These are phyloP conservation scores for Penicillium odoratum DNA, from an alignment of 495 filamentous ascomycete species.

Conservation along the genomic window DNA sequence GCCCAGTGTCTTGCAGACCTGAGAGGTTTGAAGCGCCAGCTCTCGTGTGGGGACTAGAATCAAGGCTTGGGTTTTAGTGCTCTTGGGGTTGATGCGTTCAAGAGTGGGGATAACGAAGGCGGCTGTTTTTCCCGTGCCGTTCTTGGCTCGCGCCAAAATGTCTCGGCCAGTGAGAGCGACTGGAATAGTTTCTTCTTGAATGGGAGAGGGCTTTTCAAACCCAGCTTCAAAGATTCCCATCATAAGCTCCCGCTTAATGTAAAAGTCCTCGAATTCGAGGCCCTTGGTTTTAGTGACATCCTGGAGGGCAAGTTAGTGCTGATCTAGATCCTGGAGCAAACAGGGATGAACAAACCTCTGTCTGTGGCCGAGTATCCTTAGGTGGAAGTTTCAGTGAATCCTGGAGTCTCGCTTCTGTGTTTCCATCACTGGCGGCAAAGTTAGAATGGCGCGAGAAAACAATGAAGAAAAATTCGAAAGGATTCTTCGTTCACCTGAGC, in stretches of 20 bases:
- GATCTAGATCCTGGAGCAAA: not conserved
- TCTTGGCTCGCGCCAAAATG: conserved; percentile 95
- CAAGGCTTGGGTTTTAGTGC: conserved; percentile 89
- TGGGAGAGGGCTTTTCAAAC: conserved; percentile 97
- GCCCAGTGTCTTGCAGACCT: conserved; percentile 96
- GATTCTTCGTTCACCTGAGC: conserved; percentile 55
- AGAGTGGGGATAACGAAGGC: conserved; percentile 97
- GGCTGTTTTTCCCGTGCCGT: conserved; percentile 97
- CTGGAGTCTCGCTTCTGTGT: conserved; percentile 71
- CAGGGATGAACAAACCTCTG: conserved; percentile 66
- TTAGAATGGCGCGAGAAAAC: conserved; percentile 7
- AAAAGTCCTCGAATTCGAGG: conserved; percentile 95
- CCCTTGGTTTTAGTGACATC: conserved; percentile 98
- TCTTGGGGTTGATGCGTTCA: conserved; percentile 93
- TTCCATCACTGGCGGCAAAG: conserved; percentile 46
- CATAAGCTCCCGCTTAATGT: conserved; percentile 87
- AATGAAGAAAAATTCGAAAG: not conserved
- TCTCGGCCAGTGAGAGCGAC: conserved; percentile 94
- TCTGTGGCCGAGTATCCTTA: conserved; percentile 88
- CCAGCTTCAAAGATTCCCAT: conserved; percentile 99
- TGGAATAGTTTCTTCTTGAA: conserved; percentile 98
- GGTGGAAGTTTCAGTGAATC: conserved; percentile 71
- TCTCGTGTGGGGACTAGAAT: conserved; percentile 97
- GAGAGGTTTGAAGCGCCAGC: conserved; percentile 96
- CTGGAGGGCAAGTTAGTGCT: conserved; percentile 45